phyloP scores from a whole-genome alignment of 257 asterid species.

The Solanum lycopersicoides region DNA sequence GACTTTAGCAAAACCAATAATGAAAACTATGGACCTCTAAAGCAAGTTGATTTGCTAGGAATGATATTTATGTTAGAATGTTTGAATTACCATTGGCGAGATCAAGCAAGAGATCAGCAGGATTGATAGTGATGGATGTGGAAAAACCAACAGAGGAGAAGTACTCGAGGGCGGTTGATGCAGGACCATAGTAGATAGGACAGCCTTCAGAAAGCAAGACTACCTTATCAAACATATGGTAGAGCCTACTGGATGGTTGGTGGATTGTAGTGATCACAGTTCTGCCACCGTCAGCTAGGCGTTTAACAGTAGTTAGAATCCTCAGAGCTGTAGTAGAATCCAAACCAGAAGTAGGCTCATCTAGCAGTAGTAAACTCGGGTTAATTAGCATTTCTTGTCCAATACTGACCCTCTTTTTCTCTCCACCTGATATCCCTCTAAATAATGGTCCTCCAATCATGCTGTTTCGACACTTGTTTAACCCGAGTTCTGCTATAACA shows the following conservation, averaged over 20 bases:
- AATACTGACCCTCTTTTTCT: slow-evolving; percentile 93
- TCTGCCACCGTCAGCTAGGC: slow-evolving; percentile 82
- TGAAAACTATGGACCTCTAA: not conserved
- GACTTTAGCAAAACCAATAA: not conserved
- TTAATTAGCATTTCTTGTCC: slow-evolving; percentile 96
- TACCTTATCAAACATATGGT: slow-evolving; percentile 89
- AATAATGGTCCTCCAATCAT: slow-evolving; percentile 89
- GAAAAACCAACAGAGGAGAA: slow-evolving; percentile 84
- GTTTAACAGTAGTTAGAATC: slow-evolving; percentile 63
- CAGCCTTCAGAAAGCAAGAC: slow-evolving; percentile 84
- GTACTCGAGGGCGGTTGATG: slow-evolving; percentile 73
- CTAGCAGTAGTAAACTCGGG: slow-evolving; percentile 78
- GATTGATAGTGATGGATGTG: slow-evolving; percentile 60
- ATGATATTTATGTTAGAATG: not conserved
- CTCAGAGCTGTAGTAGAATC: slow-evolving; percentile 93
- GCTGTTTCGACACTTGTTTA: slow-evolving; percentile 54
- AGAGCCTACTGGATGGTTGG: slow-evolving; percentile 97
- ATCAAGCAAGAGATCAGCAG: slow-evolving; percentile 95
- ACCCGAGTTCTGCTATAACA: slow-evolving; percentile 56
- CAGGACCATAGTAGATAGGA: slow-evolving; percentile 87
- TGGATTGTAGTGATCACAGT: slow-evolving; percentile 91
- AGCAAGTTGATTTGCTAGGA: not conserved
- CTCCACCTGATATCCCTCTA: slow-evolving; percentile 96
- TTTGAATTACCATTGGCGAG: slow-evolving; percentile 80
- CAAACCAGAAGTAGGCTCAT: slow-evolving; percentile 97